Conservation (phyloP, 345 rosid genomes). For the Moricandia moricandioides region DNA sequence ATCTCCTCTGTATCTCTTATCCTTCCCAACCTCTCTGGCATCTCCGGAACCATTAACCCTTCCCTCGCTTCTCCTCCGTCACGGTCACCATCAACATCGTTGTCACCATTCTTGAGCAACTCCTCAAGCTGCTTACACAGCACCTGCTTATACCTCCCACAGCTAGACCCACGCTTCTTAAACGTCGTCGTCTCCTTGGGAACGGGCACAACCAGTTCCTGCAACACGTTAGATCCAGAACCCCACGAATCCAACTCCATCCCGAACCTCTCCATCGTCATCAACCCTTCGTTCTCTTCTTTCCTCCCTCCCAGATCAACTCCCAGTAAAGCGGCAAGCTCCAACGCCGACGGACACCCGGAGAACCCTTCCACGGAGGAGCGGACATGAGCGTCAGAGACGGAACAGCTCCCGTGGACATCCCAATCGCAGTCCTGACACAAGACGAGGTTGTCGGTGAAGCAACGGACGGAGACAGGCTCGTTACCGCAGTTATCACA, state of each 20-base stretch:
- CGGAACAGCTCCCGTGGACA: conserved; percentile 66
- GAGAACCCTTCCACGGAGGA: conserved; percentile 60
- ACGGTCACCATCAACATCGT: neutral
- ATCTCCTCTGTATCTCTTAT: conserved; percentile 30
- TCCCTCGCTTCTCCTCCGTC: conserved; percentile 5
- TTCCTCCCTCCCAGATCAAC: conserved; percentile 49
- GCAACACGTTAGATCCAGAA: conserved; percentile 38
- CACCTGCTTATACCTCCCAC: conserved; percentile 59
- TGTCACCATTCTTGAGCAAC: conserved; percentile 42
- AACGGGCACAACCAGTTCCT: conserved; percentile 69
- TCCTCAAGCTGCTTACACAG: conserved; percentile 64
- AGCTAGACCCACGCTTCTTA: conserved; percentile 39
- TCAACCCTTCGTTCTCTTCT: conserved; percentile 12
- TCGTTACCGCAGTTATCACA: conserved; percentile 67
- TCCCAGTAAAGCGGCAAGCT: conserved; percentile 63
- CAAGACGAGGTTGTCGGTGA: conserved; percentile 56
- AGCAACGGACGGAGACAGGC: conserved; percentile 64
- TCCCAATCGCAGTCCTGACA: conserved; percentile 81
- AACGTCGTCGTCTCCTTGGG: conserved; percentile 40
- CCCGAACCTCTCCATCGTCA: conserved; percentile 33
- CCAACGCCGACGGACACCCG: conserved; percentile 63
- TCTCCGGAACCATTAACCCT: conserved; percentile 44
- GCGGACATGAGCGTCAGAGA: conserved; percentile 65
- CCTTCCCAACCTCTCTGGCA: conserved; percentile 33
- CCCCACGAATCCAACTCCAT: conserved; percentile 49